Evolutionary conservation across 148 eudicot genomes (phyloP).

Genomic region (Cornus florida): DNA sequence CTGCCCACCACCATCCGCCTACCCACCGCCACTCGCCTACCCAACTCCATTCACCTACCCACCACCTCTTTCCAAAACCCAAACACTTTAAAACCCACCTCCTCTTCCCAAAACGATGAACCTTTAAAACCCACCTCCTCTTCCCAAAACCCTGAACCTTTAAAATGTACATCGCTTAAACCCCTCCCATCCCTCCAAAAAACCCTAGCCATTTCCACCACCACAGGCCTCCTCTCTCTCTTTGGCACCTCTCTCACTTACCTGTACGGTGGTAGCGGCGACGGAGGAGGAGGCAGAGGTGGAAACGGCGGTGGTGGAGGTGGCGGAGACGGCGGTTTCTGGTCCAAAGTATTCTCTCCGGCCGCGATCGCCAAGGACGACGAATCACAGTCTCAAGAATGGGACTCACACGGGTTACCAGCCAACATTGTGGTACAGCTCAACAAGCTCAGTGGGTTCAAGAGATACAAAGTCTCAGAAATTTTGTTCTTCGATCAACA

Average conservation of each 20-base stretch:
- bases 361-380: slow-evolving; percentile 62
- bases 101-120: slow-evolving; percentile 8
- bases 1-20: too few relatives aligned
- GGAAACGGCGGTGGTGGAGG: slow-evolving; percentile 43
- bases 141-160: slow-evolving; percentile 35
- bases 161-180: slow-evolving; percentile 3
- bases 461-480: slow-evolving; percentile 74
- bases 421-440: slow-evolving; percentile 68
- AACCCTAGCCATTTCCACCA: slow-evolving; percentile 36
- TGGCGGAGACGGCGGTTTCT: slow-evolving; percentile 44
- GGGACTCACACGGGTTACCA: slow-evolving; percentile 83
- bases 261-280: slow-evolving; percentile 15
- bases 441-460: slow-evolving; percentile 74
- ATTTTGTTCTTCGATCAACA: slow-evolving; percentile 55
- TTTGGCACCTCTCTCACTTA: neutral
- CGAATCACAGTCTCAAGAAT: slow-evolving; percentile 38
- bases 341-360: slow-evolving; percentile 44
- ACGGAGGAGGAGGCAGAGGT: slow-evolving; percentile 21
- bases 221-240: slow-evolving; percentile 37
- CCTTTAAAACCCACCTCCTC: slow-evolving; percentile 4
- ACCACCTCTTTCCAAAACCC: too few relatives aligned
- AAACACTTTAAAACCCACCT: neutral
- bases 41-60: neutral
- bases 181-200: slow-evolving; percentile 21
- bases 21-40: neutral